Evolutionary conservation across 306 rosid genomes (phyloP).

Genomic region (Trifolium subterraneum): DNA sequence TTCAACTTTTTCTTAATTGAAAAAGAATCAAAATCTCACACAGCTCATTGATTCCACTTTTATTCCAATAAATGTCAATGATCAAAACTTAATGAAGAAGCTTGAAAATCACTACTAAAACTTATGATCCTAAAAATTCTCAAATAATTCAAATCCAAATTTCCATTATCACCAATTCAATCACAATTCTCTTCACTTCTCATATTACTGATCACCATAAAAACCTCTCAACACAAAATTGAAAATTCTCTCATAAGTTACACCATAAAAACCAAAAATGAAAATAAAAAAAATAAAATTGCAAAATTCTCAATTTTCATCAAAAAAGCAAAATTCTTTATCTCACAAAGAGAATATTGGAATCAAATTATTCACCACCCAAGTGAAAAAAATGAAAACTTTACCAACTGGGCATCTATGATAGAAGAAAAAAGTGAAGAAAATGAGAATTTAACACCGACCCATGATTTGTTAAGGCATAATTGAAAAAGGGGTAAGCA

Average conservation of each 20-base stretch:
- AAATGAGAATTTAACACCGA: slow-evolving; percentile 64
- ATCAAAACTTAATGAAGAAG: slow-evolving; percentile 43
- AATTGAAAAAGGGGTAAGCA: slow-evolving; percentile 59
- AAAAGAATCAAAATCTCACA: slow-evolving; percentile 45
- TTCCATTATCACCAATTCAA: slow-evolving; percentile 42
- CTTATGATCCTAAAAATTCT: slow-evolving; percentile 29
- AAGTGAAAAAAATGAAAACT: slow-evolving; percentile 44
- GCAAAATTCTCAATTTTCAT: slow-evolving; percentile 25
- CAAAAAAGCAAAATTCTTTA: slow-evolving; percentile 2
- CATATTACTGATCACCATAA: too few relatives aligned
- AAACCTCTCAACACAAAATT: neutral
- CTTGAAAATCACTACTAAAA: slow-evolving; percentile 44
- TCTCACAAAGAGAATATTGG: slow-evolving; percentile 20
- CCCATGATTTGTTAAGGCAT: slow-evolving; percentile 58
- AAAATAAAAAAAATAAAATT: neutral
- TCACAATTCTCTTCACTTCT: slow-evolving; percentile 39
- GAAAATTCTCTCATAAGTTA: slow-evolving; percentile 21
- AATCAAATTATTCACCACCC: slow-evolving; percentile 39
- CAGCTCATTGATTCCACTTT: slow-evolving; percentile 42
- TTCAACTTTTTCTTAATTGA: slow-evolving; percentile 41
- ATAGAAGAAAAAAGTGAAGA: slow-evolving; percentile 58
- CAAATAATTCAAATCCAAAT: slow-evolving; percentile 46
- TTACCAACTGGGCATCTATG: slow-evolving; percentile 52
- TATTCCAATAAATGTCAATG: slow-evolving; percentile 40
- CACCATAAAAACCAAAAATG: slow-evolving; percentile 7